These are phyloP conservation scores for Rhizophora mangle DNA, from an alignment of 345 rosid genomes.

Conservation along the genomic window DNA sequence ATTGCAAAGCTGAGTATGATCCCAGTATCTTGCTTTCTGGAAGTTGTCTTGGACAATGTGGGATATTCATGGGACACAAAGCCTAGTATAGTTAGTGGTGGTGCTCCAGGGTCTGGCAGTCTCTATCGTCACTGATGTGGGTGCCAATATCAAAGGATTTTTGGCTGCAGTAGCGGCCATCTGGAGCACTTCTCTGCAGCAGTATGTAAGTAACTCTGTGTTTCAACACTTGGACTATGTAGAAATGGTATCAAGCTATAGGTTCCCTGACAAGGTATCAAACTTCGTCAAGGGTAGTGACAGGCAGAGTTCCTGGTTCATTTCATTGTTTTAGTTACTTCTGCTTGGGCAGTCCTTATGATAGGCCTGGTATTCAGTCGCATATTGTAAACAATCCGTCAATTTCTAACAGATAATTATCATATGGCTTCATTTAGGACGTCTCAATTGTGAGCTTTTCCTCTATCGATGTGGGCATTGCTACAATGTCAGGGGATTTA, in stretches of 20 bases:
- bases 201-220: constrained; percentile 61
- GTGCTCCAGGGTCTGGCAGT: constrained; percentile 96
- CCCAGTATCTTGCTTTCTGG: constrained; percentile 92
- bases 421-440: too few species aligned
- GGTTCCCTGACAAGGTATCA: not conserved
- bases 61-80: constrained; percentile 93
- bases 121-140: constrained; percentile 96
- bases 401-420: too few species aligned
- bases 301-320: too few species aligned
- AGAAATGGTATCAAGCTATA: not conserved
- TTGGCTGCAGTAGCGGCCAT: constrained; percentile 80
- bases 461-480: too few species aligned
- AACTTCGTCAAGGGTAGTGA: not conserved
- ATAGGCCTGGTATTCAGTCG: too few species aligned
- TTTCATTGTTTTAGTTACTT: too few species aligned
- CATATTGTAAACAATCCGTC: too few species aligned
- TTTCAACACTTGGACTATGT: constrained; percentile 1
- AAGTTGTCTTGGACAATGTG: constrained; percentile 86
- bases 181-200: constrained; percentile 98
- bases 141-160: constrained; percentile 89
- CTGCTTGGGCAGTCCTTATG: too few species aligned
- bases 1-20: constrained; percentile 98
- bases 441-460: too few species aligned
- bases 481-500: constrained; percentile 6
- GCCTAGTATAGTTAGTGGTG: constrained; percentile 66